Base-by-base conservation (phyloP, 2,329 filamentous ascomycete species). In the Trichoderma sp. region DNA sequence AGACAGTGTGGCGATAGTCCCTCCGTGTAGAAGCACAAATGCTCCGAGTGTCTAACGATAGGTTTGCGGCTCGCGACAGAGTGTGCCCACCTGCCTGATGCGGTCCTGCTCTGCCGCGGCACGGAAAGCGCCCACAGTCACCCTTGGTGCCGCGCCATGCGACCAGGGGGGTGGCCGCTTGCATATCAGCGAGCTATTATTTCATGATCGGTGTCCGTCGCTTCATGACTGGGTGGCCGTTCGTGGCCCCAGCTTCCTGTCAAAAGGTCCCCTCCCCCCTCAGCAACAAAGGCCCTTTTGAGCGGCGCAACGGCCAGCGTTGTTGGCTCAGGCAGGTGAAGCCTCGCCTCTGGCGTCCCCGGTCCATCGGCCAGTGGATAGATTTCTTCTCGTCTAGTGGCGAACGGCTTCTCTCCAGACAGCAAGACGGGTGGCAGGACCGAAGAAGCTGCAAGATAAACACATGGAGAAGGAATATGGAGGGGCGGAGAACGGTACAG, bases 61-160 rank as follows among this genome's bases (percentile, higher is more conserved):
- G 56, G 56, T 30, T 15, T 24, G 19, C 26, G n/a, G 24, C 28
- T 21, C 21, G 12, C 12, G 28, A 60, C 44, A 41, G n/a, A 14
- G 44, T 41, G 57, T 60, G 57, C 28, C 45, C 57, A 41, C 57
- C 57, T 60, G 57, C 57, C 57, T 39, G 44, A 60, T 26, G 57
- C 44, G 30, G 57, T 12, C 57, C 28, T 60, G 19, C 45, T 48
- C 21, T 48, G 30, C 56, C 56, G 44, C 39, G n/a, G 43, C 10
- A 34, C 51, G 51, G 30, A 55, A 55, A 55, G 21, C 19, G 52
- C 34, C 52, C 24, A 21, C 26, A 39, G 34, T 39, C 19, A 17
- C 44, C 21, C 28, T 30, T 39, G 56, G 56, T 45, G 44, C 45
- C 45, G 19, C 28, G 56, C 44, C 56, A 59, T 30, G 30, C 56